Percentiles rank a stretch among this genome's conserved stretches.
These are phyloP conservation scores for Dillenia suffruticosa DNA, from an alignment of 164 flowering plant species.

Conservation along the genomic window DNA sequence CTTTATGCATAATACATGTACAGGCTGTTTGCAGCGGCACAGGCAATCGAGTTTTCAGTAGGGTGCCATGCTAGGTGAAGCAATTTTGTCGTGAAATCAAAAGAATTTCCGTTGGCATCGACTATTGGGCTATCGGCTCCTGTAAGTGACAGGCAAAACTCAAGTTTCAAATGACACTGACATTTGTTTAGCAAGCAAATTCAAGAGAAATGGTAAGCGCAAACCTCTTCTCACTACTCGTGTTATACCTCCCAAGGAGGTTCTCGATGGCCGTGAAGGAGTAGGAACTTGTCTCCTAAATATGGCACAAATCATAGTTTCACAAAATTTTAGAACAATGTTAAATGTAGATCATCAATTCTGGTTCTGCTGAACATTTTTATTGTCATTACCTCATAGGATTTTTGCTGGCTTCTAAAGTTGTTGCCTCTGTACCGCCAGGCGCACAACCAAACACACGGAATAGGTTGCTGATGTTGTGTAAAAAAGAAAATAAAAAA, in stretches of 20 bases:
- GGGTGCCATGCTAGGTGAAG: slow-evolving; percentile 99
- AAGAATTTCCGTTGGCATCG: slow-evolving; percentile 92
- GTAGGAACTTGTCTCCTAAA: slow-evolving; percentile 84
- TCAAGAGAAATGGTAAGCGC: slow-evolving; percentile 11
- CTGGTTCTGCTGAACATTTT: neutral
- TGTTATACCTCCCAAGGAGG: slow-evolving; percentile 80
- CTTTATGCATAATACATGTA: slow-evolving; percentile 95
- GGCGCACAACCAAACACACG: slow-evolving; percentile 84
- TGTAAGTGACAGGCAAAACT: slow-evolving; percentile 14
- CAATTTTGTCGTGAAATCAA: slow-evolving; percentile 87
- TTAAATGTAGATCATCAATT: no score
- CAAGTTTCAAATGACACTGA: neutral
- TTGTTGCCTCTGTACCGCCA: slow-evolving; percentile 80
- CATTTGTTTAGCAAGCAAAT: neutral
- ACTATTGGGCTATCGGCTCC: slow-evolving; percentile 71
- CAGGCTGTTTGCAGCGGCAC: slow-evolving; percentile 99
- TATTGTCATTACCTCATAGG: slow-evolving; percentile 76
- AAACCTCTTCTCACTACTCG: slow-evolving; percentile 92
- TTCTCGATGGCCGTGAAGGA: slow-evolving; percentile 88
- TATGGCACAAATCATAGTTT: neutral
- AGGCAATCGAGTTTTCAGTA: slow-evolving; percentile 85
- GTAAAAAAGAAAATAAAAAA: slow-evolving; percentile 2
- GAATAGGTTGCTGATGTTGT: slow-evolving; percentile 70
- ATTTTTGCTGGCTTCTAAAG: slow-evolving; percentile 97
- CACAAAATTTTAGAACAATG: neutral